Percentiles rank a stretch among this genome's conserved stretches.
These are phyloP conservation scores for Corchorus capsularis DNA, from an alignment of 345 rosid species.

Conservation along the genomic window DNA sequence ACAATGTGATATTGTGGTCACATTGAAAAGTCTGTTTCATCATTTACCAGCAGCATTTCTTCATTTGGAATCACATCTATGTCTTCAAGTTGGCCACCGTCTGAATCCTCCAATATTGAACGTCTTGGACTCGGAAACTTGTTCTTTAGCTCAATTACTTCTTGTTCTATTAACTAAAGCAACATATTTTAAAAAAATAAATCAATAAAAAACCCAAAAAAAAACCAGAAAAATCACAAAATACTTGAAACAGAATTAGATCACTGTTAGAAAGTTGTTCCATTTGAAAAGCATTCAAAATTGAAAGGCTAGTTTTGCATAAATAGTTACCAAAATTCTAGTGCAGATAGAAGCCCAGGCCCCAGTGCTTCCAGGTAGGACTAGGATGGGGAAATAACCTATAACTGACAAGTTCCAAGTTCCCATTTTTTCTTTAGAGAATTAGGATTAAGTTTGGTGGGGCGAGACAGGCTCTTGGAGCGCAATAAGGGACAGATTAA, in stretches of 20 bases:
- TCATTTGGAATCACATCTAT: slow-evolving; percentile 94
- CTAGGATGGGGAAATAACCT: too few relatives aligned
- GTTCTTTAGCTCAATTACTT: slow-evolving; percentile 80
- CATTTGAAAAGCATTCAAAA: not conserved
- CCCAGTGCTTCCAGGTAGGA: not conserved
- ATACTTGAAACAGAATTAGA: not conserved
- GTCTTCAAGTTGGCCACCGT: slow-evolving; percentile 83
- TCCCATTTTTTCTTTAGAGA: too few relatives aligned
- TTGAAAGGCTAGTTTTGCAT: not conserved
- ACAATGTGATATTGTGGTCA: not conserved
- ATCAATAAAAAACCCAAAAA: not conserved
- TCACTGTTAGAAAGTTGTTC: not conserved
- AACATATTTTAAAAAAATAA: not conserved
- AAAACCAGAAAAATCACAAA: not conserved
- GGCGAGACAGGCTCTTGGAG: too few relatives aligned
- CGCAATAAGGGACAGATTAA: too few relatives aligned
- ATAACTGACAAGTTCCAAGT: too few relatives aligned
- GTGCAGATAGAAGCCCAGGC: not conserved
- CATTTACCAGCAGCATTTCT: slow-evolving; percentile 82
- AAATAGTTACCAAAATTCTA: not conserved
- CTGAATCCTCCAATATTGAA: slow-evolving; percentile 77
- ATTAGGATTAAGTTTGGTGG: too few relatives aligned
- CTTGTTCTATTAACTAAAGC: slow-evolving; percentile 76
- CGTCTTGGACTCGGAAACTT: slow-evolving; percentile 76
- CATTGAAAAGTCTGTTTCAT: slow-evolving; percentile 5